Percentiles rank a stretch among this genome's conserved stretches.
These are phyloP conservation scores for Penicillium thymicola DNA, from an alignment of 2,329 filamentous ascomycete species.

Conservation along the genomic window DNA sequence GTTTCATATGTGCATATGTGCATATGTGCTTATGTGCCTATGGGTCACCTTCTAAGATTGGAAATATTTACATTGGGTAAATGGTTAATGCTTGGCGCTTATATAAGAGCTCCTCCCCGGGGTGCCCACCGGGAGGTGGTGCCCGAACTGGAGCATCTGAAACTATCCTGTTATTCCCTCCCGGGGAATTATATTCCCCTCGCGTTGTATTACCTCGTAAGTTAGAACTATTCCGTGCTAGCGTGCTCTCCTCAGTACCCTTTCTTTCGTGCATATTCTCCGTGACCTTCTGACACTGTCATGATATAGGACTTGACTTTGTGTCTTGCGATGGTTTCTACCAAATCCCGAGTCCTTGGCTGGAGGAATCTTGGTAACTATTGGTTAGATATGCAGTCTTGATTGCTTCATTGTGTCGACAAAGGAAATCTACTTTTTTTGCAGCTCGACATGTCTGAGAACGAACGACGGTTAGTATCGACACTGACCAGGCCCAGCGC, in stretches of 20 bases:
- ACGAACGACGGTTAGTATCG: constrained; percentile 10
- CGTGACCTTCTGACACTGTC: constrained; percentile 2
- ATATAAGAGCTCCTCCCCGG: background rate
- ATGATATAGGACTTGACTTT: background rate
- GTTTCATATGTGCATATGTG: background rate
- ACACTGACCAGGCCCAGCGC: constrained; percentile 2
- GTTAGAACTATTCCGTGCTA: constrained; percentile 2
- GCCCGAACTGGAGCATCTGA: constrained; percentile 2
- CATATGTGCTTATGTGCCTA: background rate
- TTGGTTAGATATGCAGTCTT: constrained; percentile 18
- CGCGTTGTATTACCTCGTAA: constrained; percentile 7
- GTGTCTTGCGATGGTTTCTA: constrained; percentile 21
- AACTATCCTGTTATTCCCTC: background rate
- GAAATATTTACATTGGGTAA: too few species aligned
- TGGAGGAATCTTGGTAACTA: constrained; percentile 23
- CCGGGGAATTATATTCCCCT: constrained; percentile 6
- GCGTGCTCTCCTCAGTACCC: background rate
- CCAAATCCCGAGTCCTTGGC: constrained; percentile 13
- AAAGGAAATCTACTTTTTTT: constrained; percentile 1
- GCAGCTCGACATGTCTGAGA: constrained; percentile 18
- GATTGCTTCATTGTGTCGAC: constrained; percentile 4
- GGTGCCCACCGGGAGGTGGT: background rate
- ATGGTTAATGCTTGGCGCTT: constrained; percentile 8
- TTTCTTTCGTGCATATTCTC: background rate
- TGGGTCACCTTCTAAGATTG: too few species aligned